Base-by-base conservation (phyloP, 1,284 basidiomycete species). In the Psilocybe mexicana region DNA sequence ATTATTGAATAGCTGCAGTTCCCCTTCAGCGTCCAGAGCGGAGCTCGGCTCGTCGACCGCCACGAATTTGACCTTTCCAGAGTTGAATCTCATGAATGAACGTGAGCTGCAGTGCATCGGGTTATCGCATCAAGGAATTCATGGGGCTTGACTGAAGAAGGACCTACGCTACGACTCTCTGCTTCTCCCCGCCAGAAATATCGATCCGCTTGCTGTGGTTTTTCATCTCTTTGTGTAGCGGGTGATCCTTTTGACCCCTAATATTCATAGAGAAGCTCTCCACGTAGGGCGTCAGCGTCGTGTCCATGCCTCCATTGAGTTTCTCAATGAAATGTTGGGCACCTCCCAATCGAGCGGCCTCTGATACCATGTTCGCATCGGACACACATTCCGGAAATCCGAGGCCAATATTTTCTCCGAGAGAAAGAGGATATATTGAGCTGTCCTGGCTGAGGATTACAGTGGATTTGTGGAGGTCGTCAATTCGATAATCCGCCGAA, bases 31-130 rank as follows among this genome's bases (percentile, higher is more conserved):
- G 57, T 84, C 83, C 11, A 84, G 69, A 0, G 82, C 81, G 1
- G 80, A 82, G 49, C 77, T 82, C 0, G 82, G 82, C 60, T 84
- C 81, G 53, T 84, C 82, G 2, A 81, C 77, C 0, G 75, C 76
- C 1, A 81, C 71, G 33, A 81, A 75, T 35, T 75, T 78, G 48
- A 82, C 69, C 3, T 72, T 68, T 1, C 74, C 75, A 0, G 79
- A 77, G 11, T 71, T 70, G 42, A 83, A 73, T 2, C 79, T 74
- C 80, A 82, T 75, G 57, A 81, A 80, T 6, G 75, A 69, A 0
- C 77, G 73, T 3, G 76, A 71, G 6, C 77, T 79, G 73, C 74
- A 18, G 18, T 18, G 18, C 18, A 18, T 18, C 18, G 18, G 18
- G 18, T 18, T 18, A 18, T 18, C 18, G 18, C 18, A 6, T 33